Base-by-base conservation (phyloP, 345 rosid genomes). In the Raphanus raphanistrum region DNA sequence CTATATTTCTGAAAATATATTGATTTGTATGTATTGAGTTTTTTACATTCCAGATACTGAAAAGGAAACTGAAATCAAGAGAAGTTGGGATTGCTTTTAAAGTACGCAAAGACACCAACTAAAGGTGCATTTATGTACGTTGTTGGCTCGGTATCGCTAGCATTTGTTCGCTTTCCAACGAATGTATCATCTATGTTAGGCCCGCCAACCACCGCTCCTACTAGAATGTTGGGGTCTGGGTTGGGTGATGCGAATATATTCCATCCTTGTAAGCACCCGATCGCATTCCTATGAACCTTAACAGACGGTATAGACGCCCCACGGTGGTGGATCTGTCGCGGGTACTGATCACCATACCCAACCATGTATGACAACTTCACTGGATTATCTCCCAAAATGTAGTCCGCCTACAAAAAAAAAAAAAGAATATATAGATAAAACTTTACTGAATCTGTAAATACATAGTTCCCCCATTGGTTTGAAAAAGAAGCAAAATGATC, bases 81-180 rank as follows among this genome's bases (percentile, higher is more conserved):
- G 61, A 77, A 77, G 0, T 71, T 67, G 8, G 97, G 90, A 70
- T 94, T 86, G 13, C 89, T 92, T 2, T 88, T 88, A 81, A 95
- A 88, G 57, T 87, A 92, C 2, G 97, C 96, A 26, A 92, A 88
- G 65, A 88, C 84, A 13, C 98, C 99, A 13, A 95, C 98, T 71
- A 92, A 90, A 10, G 99, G 98, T 17, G 99, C 99, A 75, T 92
- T 95, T 59, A 92, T 95, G 55, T 95, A 92, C 0, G 98, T 92
- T 0, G 99, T 90, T 0, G 98, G 98, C 83, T 95, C 99, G 0
- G 97, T 21, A 13, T 57, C 61, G 28, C 61, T 57, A 3, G 61
- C 29, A 57, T 57, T 57, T 57, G 13, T 57, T 29, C 29, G 82
- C 32, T 84, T 83, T 9, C 90, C 99, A 1, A 63, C 83, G 29